Evolutionary conservation across 805 yeast species (phyloP).

Genomic region (Ogataea allantospora): DNA sequence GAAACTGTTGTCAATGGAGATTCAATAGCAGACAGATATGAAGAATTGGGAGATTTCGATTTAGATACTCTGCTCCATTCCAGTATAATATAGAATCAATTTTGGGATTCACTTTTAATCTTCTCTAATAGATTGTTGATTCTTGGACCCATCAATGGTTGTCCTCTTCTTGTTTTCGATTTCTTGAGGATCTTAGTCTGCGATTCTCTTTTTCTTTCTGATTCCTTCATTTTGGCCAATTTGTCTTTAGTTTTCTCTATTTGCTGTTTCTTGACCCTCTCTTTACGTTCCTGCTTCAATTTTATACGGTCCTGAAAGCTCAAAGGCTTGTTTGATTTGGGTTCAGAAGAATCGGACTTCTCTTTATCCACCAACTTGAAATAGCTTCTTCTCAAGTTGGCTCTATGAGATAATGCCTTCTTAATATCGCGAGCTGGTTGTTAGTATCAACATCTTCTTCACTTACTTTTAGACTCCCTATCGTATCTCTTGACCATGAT

Average conservation of each 20-base stretch:
- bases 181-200: conserved; percentile 43
- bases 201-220: conserved; percentile 43
- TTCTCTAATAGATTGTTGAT: conserved; percentile 75
- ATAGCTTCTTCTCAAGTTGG: conserved; percentile 77
- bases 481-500: conserved; percentile 20
- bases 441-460: not conserved
- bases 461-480: conserved; percentile 27
- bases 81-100: conserved; percentile 9
- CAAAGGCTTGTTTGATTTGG: conserved; percentile 31
- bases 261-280: conserved; percentile 39
- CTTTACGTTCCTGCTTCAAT: conserved; percentile 46
- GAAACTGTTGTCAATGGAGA: conserved; percentile 17
- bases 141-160: conserved; percentile 89
- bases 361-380: conserved; percentile 75
- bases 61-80: conserved; percentile 15
- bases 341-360: conserved; percentile 26
- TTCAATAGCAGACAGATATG: conserved; percentile 15
- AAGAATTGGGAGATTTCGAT: conserved; percentile 12
- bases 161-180: conserved; percentile 68
- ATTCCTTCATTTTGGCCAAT: conserved; percentile 33
- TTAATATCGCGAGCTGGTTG: conserved; percentile 58
- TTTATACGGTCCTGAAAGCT: conserved; percentile 46
- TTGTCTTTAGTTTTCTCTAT: conserved; percentile 39
- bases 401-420: conserved; percentile 71
- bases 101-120: conserved; percentile 49